Percentiles rank a stretch among this genome's conserved stretches.
Evolutionary conservation across 139 green algal genomes (phyloP).

Genomic region (Chara braunii): DNA sequence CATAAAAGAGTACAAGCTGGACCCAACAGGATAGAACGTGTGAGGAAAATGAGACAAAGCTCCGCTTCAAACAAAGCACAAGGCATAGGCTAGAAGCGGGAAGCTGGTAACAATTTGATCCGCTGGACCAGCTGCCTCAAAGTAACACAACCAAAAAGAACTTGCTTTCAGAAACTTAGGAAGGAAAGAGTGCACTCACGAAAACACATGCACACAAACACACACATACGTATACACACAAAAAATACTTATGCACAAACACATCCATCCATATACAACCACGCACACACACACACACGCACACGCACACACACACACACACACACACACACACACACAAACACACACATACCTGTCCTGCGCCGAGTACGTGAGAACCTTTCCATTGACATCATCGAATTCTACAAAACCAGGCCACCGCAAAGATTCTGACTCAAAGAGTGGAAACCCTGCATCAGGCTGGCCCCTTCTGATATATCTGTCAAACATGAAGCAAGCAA

Average conservation of each 20-base stretch:
- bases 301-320: too few relatives aligned
- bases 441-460: conserved; percentile 41
- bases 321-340: not conserved
- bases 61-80: too few relatives aligned
- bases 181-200: not conserved
- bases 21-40: too few relatives aligned
- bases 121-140: too few relatives aligned
- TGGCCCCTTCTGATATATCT: conserved; percentile 44
- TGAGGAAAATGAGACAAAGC: too few relatives aligned
- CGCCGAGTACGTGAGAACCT: conserved; percentile 51
- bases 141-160: too few relatives aligned
- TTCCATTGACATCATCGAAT: conserved; percentile 54
- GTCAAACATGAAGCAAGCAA: too few relatives aligned
- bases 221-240: not conserved
- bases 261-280: not conserved
- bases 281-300: not conserved
- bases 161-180: too few relatives aligned
- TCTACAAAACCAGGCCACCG: conserved; percentile 55
- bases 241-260: not conserved
- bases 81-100: too few relatives aligned
- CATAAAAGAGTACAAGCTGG: too few relatives aligned
- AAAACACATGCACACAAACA: not conserved
- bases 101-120: too few relatives aligned
- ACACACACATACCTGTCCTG: conserved; percentile 16
- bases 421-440: conserved; percentile 49